A percentile compares a stretch with the other conserved stretches of the same genome.
These are phyloP conservation scores for Aspergillus sp. DNA, from an alignment of 2,329 filamentous ascomycete genomes.

Conservation along the genomic window DNA sequence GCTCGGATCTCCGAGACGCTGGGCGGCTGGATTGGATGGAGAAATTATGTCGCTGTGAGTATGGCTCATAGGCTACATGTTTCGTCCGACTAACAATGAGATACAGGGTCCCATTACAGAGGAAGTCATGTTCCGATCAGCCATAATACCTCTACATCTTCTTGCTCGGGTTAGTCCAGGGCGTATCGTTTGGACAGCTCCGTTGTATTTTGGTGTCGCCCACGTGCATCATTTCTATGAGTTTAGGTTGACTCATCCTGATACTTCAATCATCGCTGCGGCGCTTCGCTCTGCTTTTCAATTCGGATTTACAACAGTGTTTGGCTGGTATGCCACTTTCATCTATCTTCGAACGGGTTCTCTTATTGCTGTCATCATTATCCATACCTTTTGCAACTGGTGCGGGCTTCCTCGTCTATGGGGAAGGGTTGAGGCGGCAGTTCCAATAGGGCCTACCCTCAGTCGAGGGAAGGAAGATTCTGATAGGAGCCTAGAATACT, in stretches of 20 bases:
- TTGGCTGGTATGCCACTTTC: conserved; percentile 91
- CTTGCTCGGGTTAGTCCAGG: conserved; percentile 60
- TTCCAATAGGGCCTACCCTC: conserved; percentile 37
- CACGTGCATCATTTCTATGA: conserved; percentile 97
- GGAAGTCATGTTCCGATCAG: conserved; percentile 88
- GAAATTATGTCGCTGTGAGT: conserved; percentile 82
- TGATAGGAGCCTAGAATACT: conserved; percentile 23
- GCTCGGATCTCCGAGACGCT: conserved; percentile 60
- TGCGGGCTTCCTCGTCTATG: conserved; percentile 85
- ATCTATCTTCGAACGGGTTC: conserved; percentile 83
- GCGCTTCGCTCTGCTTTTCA: conserved; percentile 76
- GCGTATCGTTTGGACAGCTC: conserved; percentile 74
- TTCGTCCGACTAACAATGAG: conserved; percentile 12
- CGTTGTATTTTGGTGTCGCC: conserved; percentile 87
- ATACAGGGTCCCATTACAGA: conserved; percentile 79
- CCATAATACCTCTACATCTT: conserved; percentile 79
- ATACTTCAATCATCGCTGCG: conserved; percentile 62
- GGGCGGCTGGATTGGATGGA: conserved; percentile 75
- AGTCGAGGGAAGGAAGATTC: conserved; percentile 43
- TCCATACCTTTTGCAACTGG: conserved; percentile 89
- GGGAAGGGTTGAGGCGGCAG: conserved; percentile 66
- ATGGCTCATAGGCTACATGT: conserved; percentile 11
- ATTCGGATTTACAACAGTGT: conserved; percentile 85
- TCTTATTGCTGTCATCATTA: conserved; percentile 69
- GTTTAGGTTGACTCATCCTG: conserved; percentile 77